Percentiles rank a stretch among this genome's conserved stretches.
Evolutionary conservation across 2,329 filamentous ascomycete species (phyloP).

Genomic region (Pseudogymnoascus sp.): DNA sequence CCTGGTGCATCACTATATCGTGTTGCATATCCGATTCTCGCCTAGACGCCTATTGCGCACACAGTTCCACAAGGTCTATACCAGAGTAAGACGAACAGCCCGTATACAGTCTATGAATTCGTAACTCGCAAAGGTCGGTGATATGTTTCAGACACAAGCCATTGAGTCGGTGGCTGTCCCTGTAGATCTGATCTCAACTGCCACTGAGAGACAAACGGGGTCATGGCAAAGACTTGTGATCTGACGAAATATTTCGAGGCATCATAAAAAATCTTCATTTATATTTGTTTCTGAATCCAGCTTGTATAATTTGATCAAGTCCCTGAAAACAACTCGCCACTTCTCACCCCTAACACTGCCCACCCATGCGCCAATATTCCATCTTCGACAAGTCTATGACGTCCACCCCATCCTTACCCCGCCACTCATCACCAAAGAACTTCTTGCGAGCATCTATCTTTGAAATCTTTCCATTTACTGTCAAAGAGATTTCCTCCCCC

Average conservation of each 20-base stretch:
- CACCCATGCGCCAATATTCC: slow-evolving; percentile 21
- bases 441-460: slow-evolving; percentile 16
- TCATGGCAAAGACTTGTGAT: background rate
- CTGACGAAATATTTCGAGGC: background rate
- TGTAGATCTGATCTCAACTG: background rate
- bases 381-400: slow-evolving; percentile 15
- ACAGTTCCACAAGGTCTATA: background rate
- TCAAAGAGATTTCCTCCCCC: slow-evolving; percentile 16
- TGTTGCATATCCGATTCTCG: background rate
- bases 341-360: slow-evolving; percentile 13
- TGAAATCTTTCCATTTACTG: slow-evolving; percentile 18
- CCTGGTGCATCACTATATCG: background rate
- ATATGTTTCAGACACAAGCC: background rate
- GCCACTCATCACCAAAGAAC: slow-evolving; percentile 17
- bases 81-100: background rate
- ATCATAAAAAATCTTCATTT: background rate
- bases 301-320: background rate
- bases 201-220: background rate
- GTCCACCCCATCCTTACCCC: slow-evolving; percentile 13
- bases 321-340: background rate
- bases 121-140: background rate
- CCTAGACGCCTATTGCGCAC: background rate
- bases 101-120: background rate
- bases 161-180: background rate
- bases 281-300: background rate